These are phyloP conservation scores for Musa troglodytarum DNA, from an alignment of 176 grass and related monocot species.

Conservation along the genomic window DNA sequence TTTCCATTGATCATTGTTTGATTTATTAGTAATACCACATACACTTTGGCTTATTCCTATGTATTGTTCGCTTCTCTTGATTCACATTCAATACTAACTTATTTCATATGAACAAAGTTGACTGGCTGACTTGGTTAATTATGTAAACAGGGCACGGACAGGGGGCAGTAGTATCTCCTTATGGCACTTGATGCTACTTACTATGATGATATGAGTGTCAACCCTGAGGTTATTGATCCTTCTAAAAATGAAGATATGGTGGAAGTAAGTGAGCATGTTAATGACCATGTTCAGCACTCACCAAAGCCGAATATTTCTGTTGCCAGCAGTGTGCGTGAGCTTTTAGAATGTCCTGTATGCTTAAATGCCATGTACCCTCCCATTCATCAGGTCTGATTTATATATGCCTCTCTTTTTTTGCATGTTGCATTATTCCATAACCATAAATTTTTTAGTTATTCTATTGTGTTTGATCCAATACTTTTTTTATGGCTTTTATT, in stretches of 20 bases:
- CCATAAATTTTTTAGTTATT: neutral
- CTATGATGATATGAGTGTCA: conserved; percentile 47
- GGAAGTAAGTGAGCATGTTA: conserved; percentile 55
- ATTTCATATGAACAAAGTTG: neutral
- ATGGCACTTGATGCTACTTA: conserved; percentile 62
- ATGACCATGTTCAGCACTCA: conserved; percentile 51
- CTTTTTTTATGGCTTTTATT: too few relatives aligned
- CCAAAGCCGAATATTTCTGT: conserved; percentile 68
- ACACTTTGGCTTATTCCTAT: too few relatives aligned
- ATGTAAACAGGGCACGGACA: neutral
- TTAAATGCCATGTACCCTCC: conserved; percentile 97
- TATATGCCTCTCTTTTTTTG: neutral
- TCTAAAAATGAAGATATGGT: conserved; percentile 62
- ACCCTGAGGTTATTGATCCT: conserved; percentile 60
- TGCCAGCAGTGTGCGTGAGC: conserved; percentile 76
- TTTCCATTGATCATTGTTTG: neutral
- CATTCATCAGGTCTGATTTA: conserved; percentile 77
- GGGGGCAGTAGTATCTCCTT: neutral
- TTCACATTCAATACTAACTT: too few relatives aligned
- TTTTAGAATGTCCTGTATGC: conserved; percentile 91
- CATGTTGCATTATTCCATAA: neutral
- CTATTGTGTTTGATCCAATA: neutral
- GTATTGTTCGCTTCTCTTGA: too few relatives aligned
- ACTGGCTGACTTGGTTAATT: neutral
- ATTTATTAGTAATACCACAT: too few relatives aligned